phyloP scores from a whole-genome alignment of 129 eudicot species.

The Artemisia tridentata region DNA sequence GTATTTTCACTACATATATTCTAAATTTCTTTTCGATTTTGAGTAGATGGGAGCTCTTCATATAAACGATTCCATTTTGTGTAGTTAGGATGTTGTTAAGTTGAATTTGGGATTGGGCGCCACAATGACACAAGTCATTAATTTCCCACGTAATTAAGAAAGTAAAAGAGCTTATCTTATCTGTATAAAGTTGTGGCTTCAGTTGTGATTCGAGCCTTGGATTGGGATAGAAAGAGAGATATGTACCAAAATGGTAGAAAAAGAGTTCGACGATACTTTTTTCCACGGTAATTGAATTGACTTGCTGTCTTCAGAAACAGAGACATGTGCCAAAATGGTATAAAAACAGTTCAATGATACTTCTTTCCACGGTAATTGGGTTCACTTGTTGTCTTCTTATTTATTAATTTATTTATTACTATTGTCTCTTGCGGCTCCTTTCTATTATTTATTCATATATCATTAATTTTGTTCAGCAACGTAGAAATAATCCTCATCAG shows the following conservation, averaged over 20 bases:
- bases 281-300: conserved; percentile 21
- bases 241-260: conserved; percentile 6
- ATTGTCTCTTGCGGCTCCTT: neutral
- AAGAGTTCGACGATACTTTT: neutral
- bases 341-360: neutral
- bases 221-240: conserved; percentile 26
- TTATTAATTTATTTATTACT: conserved; percentile 4
- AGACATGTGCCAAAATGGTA: neutral
- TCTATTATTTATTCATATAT: neutral
- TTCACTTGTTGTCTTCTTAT: conserved; percentile 9
- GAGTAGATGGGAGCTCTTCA: neutral
- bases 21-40: neutral
- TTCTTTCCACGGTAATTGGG: conserved; percentile 25
- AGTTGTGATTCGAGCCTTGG: conserved; percentile 26
- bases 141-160: conserved; percentile 20
- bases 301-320: conserved; percentile 19
- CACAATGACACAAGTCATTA: conserved; percentile 5
- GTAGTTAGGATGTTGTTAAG: conserved; percentile 13
- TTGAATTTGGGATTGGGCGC: conserved; percentile 19
- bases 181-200: conserved; percentile 23
- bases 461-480: neutral
- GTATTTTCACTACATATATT: neutral
- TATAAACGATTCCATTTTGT: neutral
- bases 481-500: conserved; percentile 13
- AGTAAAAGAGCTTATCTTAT: conserved; percentile 22